Conservation (phyloP, 2,329 filamentous ascomycete species). For the Paramyrothecium sp. region DNA sequence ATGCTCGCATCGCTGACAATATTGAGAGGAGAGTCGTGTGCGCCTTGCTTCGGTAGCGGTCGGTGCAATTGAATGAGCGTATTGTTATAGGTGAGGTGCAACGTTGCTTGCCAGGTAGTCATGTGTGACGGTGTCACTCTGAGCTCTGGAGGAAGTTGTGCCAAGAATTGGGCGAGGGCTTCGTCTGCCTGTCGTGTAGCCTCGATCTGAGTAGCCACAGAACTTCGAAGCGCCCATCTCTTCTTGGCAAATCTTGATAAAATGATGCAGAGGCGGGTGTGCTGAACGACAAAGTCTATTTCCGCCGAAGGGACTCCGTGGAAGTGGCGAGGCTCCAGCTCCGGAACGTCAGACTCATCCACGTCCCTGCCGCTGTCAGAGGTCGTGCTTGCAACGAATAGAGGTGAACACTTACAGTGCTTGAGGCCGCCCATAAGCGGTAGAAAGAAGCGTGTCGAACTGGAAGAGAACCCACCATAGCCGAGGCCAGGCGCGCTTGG, state of each 20-base stretch:
- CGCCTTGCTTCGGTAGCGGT: background rate
- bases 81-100: constrained; percentile 33
- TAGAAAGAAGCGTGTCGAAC: constrained; percentile 33
- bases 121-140: constrained; percentile 16
- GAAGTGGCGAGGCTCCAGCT: constrained; percentile 42
- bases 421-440: constrained; percentile 48
- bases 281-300: constrained; percentile 42
- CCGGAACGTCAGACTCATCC: constrained; percentile 49
- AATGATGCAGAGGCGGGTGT: constrained; percentile 48
- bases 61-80: constrained; percentile 32
- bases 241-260: constrained; percentile 36
- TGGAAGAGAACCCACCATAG: constrained; percentile 41
- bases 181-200: constrained; percentile 27
- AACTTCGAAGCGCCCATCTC: constrained; percentile 19
- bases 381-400: background rate
- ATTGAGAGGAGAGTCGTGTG: constrained; percentile 1
- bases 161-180: constrained; percentile 26
- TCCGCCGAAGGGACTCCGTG: constrained; percentile 37
- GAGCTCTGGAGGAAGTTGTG: constrained; percentile 23
- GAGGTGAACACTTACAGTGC: constrained; percentile 34
- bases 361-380: constrained; percentile 29
- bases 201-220: constrained; percentile 19
- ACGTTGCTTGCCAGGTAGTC: constrained; percentile 25
- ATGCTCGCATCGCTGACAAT: constrained; percentile 23
- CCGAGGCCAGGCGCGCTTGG: constrained; percentile 33